These are phyloP conservation scores for Berberis thunbergii DNA, from an alignment of 164 flowering plant genomes.

Conservation along the genomic window DNA sequence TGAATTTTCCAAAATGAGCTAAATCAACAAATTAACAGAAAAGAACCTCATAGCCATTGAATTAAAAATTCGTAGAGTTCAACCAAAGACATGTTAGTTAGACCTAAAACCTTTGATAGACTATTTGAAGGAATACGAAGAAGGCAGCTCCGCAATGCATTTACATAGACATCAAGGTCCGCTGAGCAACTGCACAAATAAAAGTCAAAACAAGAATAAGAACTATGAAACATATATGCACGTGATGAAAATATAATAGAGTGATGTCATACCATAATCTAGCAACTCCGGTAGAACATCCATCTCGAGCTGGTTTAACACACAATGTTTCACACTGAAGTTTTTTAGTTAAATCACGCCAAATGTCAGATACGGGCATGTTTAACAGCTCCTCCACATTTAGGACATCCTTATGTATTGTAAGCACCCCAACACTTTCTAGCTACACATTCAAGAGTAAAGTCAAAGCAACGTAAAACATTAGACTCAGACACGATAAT, in stretches of 20 bases:
- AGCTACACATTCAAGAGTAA: conserved; percentile 31
- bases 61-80: not conserved
- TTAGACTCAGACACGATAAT: not conserved
- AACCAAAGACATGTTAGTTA: not conserved
- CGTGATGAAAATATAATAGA: not conserved
- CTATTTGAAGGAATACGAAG: conserved; percentile 62
- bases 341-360: conserved; percentile 56
- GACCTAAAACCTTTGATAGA: conserved; percentile 57
- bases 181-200: conserved; percentile 50
- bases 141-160: conserved; percentile 52
- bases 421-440: conserved; percentile 53
- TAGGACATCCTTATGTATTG: conserved; percentile 63
- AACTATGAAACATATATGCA: not conserved
- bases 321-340: conserved; percentile 67
- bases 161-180: conserved; percentile 52
- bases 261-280: conserved; percentile 48
- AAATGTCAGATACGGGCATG: conserved; percentile 27
- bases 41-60: too few species aligned
- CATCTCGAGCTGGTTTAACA: conserved; percentile 86
- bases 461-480: not conserved
- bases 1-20: too few species aligned
- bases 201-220: conserved; percentile 1
- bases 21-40: too few species aligned
- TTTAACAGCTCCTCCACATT: conserved; percentile 47
- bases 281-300: conserved; percentile 97